These are phyloP conservation scores for Simplicillium aogashimaense DNA, from an alignment of 2,329 filamentous ascomycete genomes.

Conservation along the genomic window DNA sequence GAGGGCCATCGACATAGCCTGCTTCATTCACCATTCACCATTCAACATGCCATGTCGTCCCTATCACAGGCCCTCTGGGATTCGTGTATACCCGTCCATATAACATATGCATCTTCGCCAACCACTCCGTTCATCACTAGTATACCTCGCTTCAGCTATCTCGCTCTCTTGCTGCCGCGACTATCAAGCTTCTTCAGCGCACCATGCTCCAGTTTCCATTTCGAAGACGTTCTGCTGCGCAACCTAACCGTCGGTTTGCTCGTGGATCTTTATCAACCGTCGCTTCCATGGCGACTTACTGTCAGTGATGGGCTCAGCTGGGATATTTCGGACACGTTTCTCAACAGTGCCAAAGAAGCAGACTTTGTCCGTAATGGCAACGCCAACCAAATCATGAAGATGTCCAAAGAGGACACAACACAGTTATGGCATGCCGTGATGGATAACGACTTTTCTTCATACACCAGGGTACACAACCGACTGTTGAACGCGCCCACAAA, in stretches of 20 bases:
- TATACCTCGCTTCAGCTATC: slow-evolving; percentile 49
- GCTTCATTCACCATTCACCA: too few species aligned
- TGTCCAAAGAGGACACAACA: slow-evolving; percentile 76
- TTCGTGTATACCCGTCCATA: slow-evolving; percentile 42
- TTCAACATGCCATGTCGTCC: slow-evolving; percentile 10
- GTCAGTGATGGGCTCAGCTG: slow-evolving; percentile 45
- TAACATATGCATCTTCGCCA: slow-evolving; percentile 38
- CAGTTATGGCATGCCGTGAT: slow-evolving; percentile 74
- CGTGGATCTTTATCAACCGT: slow-evolving; percentile 45
- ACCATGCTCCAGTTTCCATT: slow-evolving; percentile 49
- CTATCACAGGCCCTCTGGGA: slow-evolving; percentile 43
- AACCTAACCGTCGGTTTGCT: slow-evolving; percentile 45
- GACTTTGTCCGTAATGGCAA: slow-evolving; percentile 84
- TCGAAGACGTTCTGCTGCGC: slow-evolving; percentile 42
- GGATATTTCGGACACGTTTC: slow-evolving; percentile 53
- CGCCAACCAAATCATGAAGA: slow-evolving; percentile 79
- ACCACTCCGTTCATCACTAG: slow-evolving; percentile 40
- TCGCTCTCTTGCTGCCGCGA: slow-evolving; percentile 46
- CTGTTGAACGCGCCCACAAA: slow-evolving; percentile 67
- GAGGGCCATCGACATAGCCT: too few species aligned
- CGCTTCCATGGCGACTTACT: slow-evolving; percentile 43
- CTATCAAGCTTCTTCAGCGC: slow-evolving; percentile 41
- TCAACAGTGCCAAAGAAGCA: slow-evolving; percentile 60
- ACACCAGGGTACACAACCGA: slow-evolving; percentile 63
- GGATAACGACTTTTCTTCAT: slow-evolving; percentile 65